Evolutionary conservation across 495 filamentous ascomycete genomes (phyloP), one percentile per base, ranked within the genome.

Genomic region (Jackrogersella minutella): DNA sequence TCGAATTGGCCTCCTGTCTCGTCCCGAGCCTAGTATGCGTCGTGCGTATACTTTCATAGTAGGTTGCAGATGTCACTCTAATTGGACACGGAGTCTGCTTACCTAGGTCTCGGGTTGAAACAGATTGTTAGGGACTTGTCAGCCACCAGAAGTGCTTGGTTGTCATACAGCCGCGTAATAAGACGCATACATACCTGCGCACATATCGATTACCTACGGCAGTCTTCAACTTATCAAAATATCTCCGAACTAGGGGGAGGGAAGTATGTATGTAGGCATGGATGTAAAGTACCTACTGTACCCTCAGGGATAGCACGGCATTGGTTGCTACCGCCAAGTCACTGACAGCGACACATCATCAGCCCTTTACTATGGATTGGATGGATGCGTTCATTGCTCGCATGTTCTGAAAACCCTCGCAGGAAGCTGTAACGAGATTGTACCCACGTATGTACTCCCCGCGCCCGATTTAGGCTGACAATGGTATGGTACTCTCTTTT

Each of bases 101-200:
- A 36, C 58, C 40, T 52, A 24, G 34, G 59, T 52, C 44, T 59
- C 60, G 60, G 66, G 59, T 53, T 36, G 21, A 58, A 55, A 55
- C 50, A 64, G 66, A 59, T 57, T 31, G 41, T 46, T 47, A 7
- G 58, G 19, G 43, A 34, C 11, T 41, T 33, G 44, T 53, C 56
- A 64, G 56, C 61, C 66, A 65, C 61, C 54, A 51, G 22, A 13
- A 46, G 37, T 34, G 46, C 60, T 61, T 47, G 34, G 39, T 58
- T 58, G 66, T 64, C 61, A 62, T 65, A 64, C 61, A 69, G 66
- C 61, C 61, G 66, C 61, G 66, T 69, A 69, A 69, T 64, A 47
- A 55, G 54, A 39, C 41, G 40, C 52, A 58, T 63, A 55, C 49
- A 52, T 22, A 34, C 26, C 14, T 64, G 43, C 54, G 40, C 55